Percentiles rank a stretch among this genome's conserved stretches.
Evolutionary conservation across 1,284 basidiomycete genomes (phyloP).

Genomic region (Ganoderma meredithae): DNA sequence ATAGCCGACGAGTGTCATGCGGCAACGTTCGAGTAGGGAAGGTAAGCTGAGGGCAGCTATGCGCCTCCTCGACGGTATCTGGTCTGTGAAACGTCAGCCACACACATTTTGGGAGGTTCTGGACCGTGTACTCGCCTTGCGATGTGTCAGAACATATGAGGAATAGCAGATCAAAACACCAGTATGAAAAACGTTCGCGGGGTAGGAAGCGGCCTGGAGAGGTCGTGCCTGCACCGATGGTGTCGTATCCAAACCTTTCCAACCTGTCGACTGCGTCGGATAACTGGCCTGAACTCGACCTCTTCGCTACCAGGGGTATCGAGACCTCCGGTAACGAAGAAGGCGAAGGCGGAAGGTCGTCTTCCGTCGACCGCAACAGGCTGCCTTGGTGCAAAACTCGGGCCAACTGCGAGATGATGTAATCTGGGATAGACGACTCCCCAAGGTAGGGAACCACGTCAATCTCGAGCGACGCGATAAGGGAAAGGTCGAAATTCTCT

Average conservation of each 20-base stretch:
- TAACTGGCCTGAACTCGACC: background rate
- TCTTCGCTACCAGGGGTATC: constrained; percentile 6
- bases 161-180: constrained; percentile 93
- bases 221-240: constrained; percentile 65
- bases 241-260: constrained; percentile 45
- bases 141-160: constrained; percentile 73
- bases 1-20: constrained; percentile 72
- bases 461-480: constrained; percentile 82
- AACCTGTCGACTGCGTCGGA: constrained; percentile 49
- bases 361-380: constrained; percentile 61
- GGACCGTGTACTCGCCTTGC: constrained; percentile 53
- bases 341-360: constrained; percentile 36
- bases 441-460: constrained; percentile 84
- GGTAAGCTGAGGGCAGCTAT: constrained; percentile 77
- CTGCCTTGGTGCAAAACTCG: constrained; percentile 83
- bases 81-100: constrained; percentile 50
- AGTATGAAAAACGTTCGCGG: constrained; percentile 89
- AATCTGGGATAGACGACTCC: constrained; percentile 73
- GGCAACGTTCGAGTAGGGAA: constrained; percentile 77
- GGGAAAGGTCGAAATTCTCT: constrained; percentile 87
- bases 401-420: constrained; percentile 74
- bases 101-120: background rate
- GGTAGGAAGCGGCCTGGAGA: constrained; percentile 62
- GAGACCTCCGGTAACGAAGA: constrained; percentile 31
- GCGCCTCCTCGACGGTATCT: constrained; percentile 63